Percentiles rank a stretch among this genome's conserved stretches.
phyloP scores from a whole-genome alignment of 768 basidiomycete genomes.

The Xerocomellus chrysenteron region DNA sequence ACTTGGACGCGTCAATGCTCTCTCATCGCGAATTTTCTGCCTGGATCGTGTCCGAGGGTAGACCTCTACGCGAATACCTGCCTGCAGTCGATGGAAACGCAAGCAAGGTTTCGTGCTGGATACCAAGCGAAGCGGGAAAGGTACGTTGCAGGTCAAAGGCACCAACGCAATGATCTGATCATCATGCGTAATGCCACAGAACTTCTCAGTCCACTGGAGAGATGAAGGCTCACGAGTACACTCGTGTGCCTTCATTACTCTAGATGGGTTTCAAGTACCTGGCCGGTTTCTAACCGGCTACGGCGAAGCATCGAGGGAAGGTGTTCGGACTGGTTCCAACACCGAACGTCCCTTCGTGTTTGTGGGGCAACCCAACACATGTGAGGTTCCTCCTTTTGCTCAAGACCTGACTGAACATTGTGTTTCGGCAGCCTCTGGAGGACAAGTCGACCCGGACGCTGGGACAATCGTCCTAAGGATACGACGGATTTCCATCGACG shows the following conservation, averaged over 20 bases:
- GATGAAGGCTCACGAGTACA: conserved; percentile 55
- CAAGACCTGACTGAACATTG: background rate
- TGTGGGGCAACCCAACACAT: conserved; percentile 37
- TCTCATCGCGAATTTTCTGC: conserved; percentile 64
- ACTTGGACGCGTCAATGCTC: conserved; percentile 37
- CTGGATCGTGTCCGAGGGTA: conserved; percentile 59
- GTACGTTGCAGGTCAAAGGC: conserved; percentile 29
- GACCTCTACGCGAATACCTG: conserved; percentile 54
- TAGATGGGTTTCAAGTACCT: conserved; percentile 63
- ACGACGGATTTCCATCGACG: conserved; percentile 30
- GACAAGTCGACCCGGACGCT: conserved; percentile 35
- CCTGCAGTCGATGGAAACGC: conserved; percentile 44
- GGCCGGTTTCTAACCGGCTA: conserved; percentile 60
- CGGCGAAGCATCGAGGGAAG: conserved; percentile 53
- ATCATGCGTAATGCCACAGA: conserved; percentile 33
- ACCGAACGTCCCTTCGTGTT: conserved; percentile 66
- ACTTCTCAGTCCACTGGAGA: conserved; percentile 62
- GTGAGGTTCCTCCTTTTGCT: conserved; percentile 29
- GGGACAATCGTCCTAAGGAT: conserved; percentile 59
- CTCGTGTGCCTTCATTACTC: conserved; percentile 58
- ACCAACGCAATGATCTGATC: conserved; percentile 2
- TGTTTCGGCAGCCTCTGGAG: conserved; percentile 6
- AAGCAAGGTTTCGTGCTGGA: conserved; percentile 63
- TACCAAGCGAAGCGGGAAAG: conserved; percentile 60
- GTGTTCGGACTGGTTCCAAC: conserved; percentile 47